A percentile compares a stretch with the other conserved stretches of the same genome.
Conservation (phyloP, 2,329 filamentous ascomycete genomes). For the Bipolaris sorokiniana region DNA sequence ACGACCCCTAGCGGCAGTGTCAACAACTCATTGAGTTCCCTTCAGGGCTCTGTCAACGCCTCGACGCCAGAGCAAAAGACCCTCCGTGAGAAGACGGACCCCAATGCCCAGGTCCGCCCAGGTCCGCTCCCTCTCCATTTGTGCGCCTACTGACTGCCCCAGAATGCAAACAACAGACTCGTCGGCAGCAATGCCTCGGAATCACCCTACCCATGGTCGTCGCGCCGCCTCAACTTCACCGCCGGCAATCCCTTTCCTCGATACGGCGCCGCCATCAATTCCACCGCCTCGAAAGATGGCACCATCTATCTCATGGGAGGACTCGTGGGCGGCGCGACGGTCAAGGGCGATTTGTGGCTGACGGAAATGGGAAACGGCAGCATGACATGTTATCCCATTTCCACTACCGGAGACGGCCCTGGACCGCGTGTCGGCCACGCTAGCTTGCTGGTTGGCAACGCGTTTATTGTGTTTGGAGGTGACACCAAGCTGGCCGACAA, state of each 20-base stretch:
- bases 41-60: constrained; percentile 62
- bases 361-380: constrained; percentile 83
- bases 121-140: background rate
- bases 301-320: constrained; percentile 98
- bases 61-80: constrained; percentile 69
- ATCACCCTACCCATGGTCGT: constrained; percentile 94
- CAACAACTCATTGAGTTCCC: constrained; percentile 69
- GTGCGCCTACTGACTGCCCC: constrained; percentile 22
- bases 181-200: constrained; percentile 64
- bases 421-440: constrained; percentile 94
- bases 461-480: constrained; percentile 97
- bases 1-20: constrained; percentile 78
- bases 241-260: constrained; percentile 90
- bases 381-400: constrained; percentile 88
- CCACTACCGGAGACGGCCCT: constrained; percentile 90
- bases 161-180: constrained; percentile 33
- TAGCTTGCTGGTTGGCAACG: constrained; percentile 93
- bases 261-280: constrained; percentile 96
- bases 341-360: constrained; percentile 98
- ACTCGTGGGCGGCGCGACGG: constrained; percentile 89
- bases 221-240: constrained; percentile 84
- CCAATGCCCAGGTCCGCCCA: constrained; percentile 60
- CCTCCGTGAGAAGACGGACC: constrained; percentile 62
- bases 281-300: constrained; percentile 91
- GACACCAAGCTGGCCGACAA: constrained; percentile 96